phyloP scores from a whole-genome alignment of 2,329 filamentous ascomycete genomes.

The Pestalotiopsis sp. region DNA sequence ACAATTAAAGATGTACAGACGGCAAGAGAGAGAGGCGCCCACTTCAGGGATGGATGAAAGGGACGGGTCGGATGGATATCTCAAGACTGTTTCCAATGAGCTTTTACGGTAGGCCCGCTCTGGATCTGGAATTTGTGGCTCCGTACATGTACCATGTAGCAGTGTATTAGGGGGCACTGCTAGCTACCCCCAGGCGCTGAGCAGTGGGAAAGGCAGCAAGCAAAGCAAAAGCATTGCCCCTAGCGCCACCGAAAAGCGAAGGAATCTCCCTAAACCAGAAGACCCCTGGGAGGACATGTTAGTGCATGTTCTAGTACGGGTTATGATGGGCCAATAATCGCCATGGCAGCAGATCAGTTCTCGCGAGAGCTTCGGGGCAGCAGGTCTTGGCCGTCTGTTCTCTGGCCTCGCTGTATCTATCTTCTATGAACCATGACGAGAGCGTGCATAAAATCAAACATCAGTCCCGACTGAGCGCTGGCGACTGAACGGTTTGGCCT shows the following conservation, averaged over 20 bases:
- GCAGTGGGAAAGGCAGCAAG: background rate
- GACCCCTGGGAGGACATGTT: background rate
- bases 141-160: background rate
- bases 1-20: background rate
- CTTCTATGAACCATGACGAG: background rate
- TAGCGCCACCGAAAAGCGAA: background rate
- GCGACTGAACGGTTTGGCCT: conserved; percentile 3
- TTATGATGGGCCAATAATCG: background rate
- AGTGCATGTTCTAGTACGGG: background rate
- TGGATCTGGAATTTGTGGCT: conserved; percentile 5
- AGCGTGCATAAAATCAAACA: background rate
- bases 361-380: background rate
- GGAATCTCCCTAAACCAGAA: background rate
- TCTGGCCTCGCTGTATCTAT: background rate
- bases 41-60: background rate
- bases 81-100: conserved; percentile 2
- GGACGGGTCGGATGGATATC: background rate
- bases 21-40: background rate
- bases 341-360: background rate
- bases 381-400: background rate
- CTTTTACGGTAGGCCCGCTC: background rate
- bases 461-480: background rate
- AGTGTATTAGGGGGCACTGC: background rate
- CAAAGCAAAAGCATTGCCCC: background rate
- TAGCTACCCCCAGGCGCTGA: background rate